Conservation (phyloP, 169 alveolate genomes). For the Plasmodium coatneyi region DNA sequence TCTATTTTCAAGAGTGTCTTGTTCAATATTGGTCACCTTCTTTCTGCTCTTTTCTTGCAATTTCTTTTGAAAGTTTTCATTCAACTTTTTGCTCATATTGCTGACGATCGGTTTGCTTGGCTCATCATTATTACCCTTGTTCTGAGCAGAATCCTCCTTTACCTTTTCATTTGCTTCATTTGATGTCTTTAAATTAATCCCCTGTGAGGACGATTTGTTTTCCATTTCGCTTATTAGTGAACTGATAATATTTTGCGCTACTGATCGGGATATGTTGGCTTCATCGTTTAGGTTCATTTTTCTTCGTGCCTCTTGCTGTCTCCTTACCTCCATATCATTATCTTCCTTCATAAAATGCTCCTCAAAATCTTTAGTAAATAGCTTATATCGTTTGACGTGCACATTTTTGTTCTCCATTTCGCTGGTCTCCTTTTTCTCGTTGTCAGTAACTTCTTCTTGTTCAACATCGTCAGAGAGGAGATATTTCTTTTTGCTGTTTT, state of each 20-base stretch:
- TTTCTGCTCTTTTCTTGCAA: constrained; percentile 19
- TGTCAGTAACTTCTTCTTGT: neutral
- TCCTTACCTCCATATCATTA: constrained; percentile 14
- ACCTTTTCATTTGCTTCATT: constrained; percentile 9
- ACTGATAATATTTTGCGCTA: constrained; percentile 38
- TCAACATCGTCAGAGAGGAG: neutral
- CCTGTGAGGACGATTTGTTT: constrained; percentile 9
- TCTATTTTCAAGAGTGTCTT: constrained; percentile 72
- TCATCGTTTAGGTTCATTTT: constrained; percentile 1
- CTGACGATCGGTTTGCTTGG: neutral
- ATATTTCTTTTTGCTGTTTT: neutral
- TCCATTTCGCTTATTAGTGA: constrained; percentile 55
- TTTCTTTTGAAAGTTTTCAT: constrained; percentile 27
- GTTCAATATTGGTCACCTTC: constrained; percentile 3
- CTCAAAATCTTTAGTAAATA: constrained; percentile 76
- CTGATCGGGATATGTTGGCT: neutral
- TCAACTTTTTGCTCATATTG: neutral
- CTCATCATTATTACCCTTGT: neutral
- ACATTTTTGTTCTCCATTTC: constrained; percentile 22
- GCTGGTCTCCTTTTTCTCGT: constrained; percentile 11
- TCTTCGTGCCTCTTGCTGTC: constrained; percentile 28
- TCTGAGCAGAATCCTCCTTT: neutral
- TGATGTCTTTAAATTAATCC: neutral
- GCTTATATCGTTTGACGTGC: constrained; percentile 41
- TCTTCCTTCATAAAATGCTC: constrained; percentile 70